Evolutionary conservation across 2,329 filamentous ascomycete species (phyloP).

Genomic region (Pseudocercospora musae): DNA sequence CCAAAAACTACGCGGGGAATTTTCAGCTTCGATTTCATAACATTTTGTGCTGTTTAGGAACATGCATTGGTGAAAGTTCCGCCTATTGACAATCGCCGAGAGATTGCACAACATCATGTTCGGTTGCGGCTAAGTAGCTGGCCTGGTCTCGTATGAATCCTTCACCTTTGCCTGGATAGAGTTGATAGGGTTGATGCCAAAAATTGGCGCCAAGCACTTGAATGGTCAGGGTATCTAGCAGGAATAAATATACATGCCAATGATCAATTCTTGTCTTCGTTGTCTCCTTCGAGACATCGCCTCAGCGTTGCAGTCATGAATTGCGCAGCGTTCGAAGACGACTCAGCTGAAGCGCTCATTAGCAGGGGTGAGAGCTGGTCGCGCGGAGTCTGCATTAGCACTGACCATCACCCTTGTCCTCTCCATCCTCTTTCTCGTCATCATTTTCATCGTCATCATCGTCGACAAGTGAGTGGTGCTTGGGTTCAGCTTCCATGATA

Average conservation of each 20-base stretch:
- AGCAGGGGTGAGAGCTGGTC: not conserved
- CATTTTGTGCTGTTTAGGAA: not conserved
- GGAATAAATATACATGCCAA: not conserved
- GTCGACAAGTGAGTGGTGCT: conserved; percentile 12
- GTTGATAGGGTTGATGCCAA: not conserved
- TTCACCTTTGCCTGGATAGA: not conserved
- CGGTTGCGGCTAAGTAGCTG: not conserved
- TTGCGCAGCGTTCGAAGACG: not conserved
- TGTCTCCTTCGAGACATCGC: not conserved
- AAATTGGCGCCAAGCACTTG: not conserved
- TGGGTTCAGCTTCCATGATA: conserved; percentile 44
- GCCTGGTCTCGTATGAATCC: not conserved
- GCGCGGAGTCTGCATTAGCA: not conserved
- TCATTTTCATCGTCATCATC: conserved; percentile 27
- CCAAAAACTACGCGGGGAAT: not conserved
- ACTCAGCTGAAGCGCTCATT: not conserved
- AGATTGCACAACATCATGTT: not conserved
- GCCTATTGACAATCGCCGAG: not conserved
- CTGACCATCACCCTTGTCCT: not conserved
- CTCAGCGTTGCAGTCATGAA: not conserved
- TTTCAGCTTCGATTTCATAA: not conserved
- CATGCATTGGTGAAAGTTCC: not conserved
- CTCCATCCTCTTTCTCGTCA: conserved; percentile 17
- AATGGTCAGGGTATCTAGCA: not conserved
- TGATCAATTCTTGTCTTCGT: not conserved